Evolutionary conservation across 2,329 filamentous ascomycete species (phyloP).

Genomic region (Colletotrichum endophyticum): DNA sequence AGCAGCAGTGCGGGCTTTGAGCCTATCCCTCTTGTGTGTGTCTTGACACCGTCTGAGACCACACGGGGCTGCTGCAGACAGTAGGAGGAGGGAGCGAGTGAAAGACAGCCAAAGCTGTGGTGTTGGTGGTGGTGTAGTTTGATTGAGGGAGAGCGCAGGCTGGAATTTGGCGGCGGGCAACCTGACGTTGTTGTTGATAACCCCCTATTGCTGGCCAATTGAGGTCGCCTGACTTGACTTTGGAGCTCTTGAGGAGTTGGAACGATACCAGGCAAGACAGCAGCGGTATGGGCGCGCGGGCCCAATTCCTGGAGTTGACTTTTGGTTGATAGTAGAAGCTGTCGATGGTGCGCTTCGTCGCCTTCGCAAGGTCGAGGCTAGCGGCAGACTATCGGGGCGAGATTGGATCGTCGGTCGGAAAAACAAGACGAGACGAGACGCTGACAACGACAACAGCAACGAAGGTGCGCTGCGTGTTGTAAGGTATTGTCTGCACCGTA

Average conservation of each 20-base stretch:
- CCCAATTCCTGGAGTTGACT: background rate
- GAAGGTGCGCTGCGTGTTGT: background rate
- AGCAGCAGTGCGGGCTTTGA: slow-evolving; percentile 14
- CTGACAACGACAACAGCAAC: background rate
- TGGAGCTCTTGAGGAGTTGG: background rate
- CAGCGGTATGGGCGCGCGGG: background rate
- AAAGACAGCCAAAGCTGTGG: background rate
- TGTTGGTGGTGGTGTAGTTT: background rate
- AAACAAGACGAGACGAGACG: slow-evolving; percentile 7
- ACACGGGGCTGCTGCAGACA: background rate
- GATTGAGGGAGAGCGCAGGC: background rate
- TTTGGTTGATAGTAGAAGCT: background rate
- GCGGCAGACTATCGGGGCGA: slow-evolving; percentile 12
- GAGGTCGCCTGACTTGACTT: background rate
- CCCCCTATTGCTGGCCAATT: slow-evolving; percentile 4
- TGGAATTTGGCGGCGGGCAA: background rate
- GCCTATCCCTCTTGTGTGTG: slow-evolving; percentile 4
- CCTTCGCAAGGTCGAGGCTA: slow-evolving; percentile 8
- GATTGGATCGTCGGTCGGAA: slow-evolving; percentile 6
- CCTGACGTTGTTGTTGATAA: background rate
- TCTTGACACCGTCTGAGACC: slow-evolving; percentile 5
- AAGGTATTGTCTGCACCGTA: background rate
- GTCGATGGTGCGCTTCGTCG: slow-evolving; percentile 4
- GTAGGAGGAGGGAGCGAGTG: background rate
- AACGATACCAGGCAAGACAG: background rate